Evolutionary conservation across 371 early-diverging fungal genomes (phyloP).

Genomic region (Actinomortierella wolfii): DNA sequence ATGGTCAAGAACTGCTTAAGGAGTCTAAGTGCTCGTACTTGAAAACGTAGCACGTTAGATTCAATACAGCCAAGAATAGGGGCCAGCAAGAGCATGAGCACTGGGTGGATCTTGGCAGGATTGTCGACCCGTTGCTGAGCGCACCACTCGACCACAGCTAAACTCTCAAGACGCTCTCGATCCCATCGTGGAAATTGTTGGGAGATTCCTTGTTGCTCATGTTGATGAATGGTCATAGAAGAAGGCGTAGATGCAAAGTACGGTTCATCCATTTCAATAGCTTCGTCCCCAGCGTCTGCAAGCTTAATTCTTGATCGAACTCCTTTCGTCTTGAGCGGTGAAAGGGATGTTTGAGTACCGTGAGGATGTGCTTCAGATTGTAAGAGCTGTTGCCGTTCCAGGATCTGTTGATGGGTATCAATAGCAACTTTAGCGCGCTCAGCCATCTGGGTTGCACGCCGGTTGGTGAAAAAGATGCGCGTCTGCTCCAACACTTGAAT

Average conservation of each 20-base stretch:
- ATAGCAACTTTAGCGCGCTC: constrained; percentile 28
- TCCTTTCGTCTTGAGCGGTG: neutral
- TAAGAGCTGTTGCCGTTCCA: neutral
- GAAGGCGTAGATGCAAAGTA: constrained; percentile 5
- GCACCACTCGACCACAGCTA: constrained; percentile 39
- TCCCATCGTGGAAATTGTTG: constrained; percentile 14
- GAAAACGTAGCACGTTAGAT: constrained; percentile 9
- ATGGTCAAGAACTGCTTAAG: constrained; percentile 22
- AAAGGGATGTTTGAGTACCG: too few relatives aligned
- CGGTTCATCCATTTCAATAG: constrained; percentile 32
- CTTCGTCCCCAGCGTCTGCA: constrained; percentile 26
- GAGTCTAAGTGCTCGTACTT: constrained; percentile 26
- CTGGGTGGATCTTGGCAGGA: constrained; percentile 18
- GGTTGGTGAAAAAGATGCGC: constrained; percentile 28
- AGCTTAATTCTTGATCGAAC: constrained; percentile 10
- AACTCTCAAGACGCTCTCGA: constrained; percentile 18
- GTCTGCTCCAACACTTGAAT: constrained; percentile 32
- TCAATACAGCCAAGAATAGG: constrained; percentile 31
- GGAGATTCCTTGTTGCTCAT: constrained; percentile 6
- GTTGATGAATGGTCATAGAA: too few relatives aligned
- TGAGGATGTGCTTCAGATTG: neutral
- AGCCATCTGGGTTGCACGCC: constrained; percentile 20
- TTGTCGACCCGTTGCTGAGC: constrained; percentile 35
- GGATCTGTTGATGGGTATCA: constrained; percentile 9
- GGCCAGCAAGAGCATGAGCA: constrained; percentile 33